phyloP scores from a whole-genome alignment of 108 stramenopile genomes.

The Schizochytrium sp. region DNA sequence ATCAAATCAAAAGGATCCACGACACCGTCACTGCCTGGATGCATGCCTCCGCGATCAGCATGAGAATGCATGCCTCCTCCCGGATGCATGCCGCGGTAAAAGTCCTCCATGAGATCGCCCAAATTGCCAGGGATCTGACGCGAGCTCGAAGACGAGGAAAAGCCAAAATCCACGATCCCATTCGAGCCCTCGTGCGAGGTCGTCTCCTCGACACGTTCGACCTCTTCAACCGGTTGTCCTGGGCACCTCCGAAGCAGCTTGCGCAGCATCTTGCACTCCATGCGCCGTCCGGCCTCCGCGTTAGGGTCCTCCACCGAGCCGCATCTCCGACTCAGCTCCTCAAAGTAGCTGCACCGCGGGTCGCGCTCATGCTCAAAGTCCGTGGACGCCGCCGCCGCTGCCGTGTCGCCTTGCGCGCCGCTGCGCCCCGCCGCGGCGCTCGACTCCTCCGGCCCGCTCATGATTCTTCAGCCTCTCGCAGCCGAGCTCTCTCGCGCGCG shows the following conservation, averaged over 20 bases:
- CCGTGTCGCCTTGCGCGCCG: no score
- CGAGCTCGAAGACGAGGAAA: neutral
- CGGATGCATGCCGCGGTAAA: no score
- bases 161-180: neutral
- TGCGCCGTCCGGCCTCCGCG: neutral
- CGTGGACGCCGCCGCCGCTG: no score
- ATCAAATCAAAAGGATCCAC: neutral
- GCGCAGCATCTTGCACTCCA: constrained; percentile 1
- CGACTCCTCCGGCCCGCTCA: no score
- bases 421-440: no score
- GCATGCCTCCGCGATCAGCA: neutral
- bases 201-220: neutral
- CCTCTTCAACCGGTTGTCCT: neutral
- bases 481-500: no score
- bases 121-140: no score
- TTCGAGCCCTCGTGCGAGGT: neutral
- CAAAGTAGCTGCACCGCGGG: constrained; percentile 10
- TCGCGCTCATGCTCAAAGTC: neutral
- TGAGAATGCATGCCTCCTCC: no score
- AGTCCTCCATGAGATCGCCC: no score
- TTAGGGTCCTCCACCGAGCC: neutral
- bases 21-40: neutral
- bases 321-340: neutral
- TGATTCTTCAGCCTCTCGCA: no score
- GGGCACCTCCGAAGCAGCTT: constrained; percentile 1